These are phyloP conservation scores for Lasiosphaeris hirsuta DNA, from an alignment of 495 filamentous ascomycete genomes.

Conservation along the genomic window DNA sequence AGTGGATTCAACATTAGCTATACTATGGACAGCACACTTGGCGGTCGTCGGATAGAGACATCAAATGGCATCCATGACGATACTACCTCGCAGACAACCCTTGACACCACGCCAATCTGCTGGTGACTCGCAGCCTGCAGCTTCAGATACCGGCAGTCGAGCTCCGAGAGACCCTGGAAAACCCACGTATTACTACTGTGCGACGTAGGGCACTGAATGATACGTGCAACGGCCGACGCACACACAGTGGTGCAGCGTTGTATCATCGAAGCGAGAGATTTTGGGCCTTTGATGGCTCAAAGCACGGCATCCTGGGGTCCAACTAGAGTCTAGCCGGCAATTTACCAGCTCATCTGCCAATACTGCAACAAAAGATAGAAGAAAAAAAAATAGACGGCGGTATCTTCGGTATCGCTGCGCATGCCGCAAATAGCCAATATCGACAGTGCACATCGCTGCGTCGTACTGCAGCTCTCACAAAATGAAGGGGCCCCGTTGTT, in stretches of 20 bases:
- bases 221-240: neutral
- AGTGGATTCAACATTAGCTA: no score
- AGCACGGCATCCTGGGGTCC: constrained; percentile 12
- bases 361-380: constrained; percentile 18
- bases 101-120: constrained; percentile 6
- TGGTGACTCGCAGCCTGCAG: constrained; percentile 9
- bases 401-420: constrained; percentile 16
- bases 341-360: constrained; percentile 38
- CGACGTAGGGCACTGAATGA: neutral
- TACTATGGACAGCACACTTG: no score
- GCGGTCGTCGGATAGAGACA: neutral
- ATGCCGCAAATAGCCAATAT: constrained; percentile 30
- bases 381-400: constrained; percentile 12
- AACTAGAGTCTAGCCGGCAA: constrained; percentile 28
- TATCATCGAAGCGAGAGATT: constrained; percentile 26
- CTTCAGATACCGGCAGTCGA: constrained; percentile 16
- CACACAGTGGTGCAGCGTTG: constrained; percentile 17
- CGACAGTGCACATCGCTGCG: constrained; percentile 18
- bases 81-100: neutral
- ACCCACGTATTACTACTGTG: neutral
- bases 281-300: constrained; percentile 16
- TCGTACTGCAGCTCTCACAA: constrained; percentile 27
- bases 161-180: constrained; percentile 7
- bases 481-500: constrained; percentile 22
- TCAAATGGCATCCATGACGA: neutral